Percentiles rank a stretch among this genome's conserved stretches.
These are phyloP conservation scores for Antitrichia curtipendula DNA, from an alignment of 225 moss, liverwort and hornwort species.

Conservation along the genomic window DNA sequence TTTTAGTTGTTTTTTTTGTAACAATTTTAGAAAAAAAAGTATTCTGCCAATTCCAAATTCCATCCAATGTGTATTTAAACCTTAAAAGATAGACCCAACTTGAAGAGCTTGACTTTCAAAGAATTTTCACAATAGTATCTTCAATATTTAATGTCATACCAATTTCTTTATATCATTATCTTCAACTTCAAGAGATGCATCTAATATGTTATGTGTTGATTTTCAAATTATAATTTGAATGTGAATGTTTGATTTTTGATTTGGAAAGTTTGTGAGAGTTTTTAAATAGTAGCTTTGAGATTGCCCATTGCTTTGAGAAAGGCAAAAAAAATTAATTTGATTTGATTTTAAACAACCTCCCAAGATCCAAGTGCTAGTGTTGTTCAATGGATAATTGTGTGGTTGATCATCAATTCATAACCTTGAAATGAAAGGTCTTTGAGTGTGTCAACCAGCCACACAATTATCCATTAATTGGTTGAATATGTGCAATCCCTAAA, in stretches of 20 bases:
- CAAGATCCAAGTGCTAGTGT: too few relatives aligned
- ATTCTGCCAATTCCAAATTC: neutral
- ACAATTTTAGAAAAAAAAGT: neutral
- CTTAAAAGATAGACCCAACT: fast-evolving
- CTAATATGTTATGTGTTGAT: neutral
- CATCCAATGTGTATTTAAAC: neutral
- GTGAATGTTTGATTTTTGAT: neutral
- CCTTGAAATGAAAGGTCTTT: too few relatives aligned
- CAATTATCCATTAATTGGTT: too few relatives aligned
- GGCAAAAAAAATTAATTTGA: too few relatives aligned
- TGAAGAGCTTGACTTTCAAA: neutral
- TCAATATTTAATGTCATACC: too few relatives aligned
- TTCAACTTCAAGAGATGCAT: neutral
- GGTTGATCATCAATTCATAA: too few relatives aligned
- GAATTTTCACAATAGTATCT: neutral
- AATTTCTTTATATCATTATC: neutral
- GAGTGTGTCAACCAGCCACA: too few relatives aligned
- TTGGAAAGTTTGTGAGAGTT: neutral
- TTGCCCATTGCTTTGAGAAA: neutral
- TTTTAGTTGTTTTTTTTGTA: neutral
- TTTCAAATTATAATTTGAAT: neutral
- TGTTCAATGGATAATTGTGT: too few relatives aligned
- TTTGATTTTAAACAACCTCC: too few relatives aligned
- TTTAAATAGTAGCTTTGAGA: neutral
- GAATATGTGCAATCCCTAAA: too few relatives aligned